phyloP scores from a whole-genome alignment of 2,329 filamentous ascomycete genomes.

The Colletotrichum sp. region DNA sequence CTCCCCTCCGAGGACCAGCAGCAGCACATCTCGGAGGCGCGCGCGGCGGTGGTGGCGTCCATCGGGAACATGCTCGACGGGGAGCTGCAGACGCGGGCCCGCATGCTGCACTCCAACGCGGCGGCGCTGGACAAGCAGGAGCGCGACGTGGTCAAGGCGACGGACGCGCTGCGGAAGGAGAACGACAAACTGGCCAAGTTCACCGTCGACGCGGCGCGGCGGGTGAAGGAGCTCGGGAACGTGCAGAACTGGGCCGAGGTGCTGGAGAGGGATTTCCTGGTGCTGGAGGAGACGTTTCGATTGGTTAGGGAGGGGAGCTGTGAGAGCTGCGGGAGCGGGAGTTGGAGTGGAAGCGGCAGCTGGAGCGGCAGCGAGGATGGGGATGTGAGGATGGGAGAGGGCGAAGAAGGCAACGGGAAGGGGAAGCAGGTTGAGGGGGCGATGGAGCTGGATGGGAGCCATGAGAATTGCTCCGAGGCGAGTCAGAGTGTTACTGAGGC shows the following conservation, averaged over 20 bases:
- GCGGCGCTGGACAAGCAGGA: constrained; percentile 71
- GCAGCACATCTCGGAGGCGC: constrained; percentile 60
- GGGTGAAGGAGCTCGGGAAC: constrained; percentile 79
- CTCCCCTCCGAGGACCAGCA: constrained; percentile 48
- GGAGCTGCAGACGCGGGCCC: constrained; percentile 71
- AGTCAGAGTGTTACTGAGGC: constrained; percentile 42
- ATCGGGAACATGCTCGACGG: constrained; percentile 74
- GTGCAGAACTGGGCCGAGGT: constrained; percentile 90
- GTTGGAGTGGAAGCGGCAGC: constrained; percentile 32
- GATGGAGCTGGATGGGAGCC: constrained; percentile 18
- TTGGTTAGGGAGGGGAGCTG: constrained; percentile 47
- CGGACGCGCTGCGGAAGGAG: constrained; percentile 65
- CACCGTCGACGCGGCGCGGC: constrained; percentile 65
- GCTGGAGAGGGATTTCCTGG: constrained; percentile 70
- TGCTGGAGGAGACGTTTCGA: constrained; percentile 69
- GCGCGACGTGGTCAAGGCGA: constrained; percentile 65
- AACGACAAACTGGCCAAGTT: constrained; percentile 70
- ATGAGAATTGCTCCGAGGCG: constrained; percentile 38
- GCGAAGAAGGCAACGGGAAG: constrained; percentile 27
- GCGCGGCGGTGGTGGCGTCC: constrained; percentile 63
- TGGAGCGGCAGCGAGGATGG: constrained; percentile 40
- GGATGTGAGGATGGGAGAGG: constrained; percentile 16
- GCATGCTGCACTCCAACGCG: constrained; percentile 73
- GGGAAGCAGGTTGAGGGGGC: constrained; percentile 14
- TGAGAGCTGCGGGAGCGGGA: constrained; percentile 31